Base-by-base conservation (phyloP, 108 stramenopile species). In the Poteriospumella lacustris region DNA sequence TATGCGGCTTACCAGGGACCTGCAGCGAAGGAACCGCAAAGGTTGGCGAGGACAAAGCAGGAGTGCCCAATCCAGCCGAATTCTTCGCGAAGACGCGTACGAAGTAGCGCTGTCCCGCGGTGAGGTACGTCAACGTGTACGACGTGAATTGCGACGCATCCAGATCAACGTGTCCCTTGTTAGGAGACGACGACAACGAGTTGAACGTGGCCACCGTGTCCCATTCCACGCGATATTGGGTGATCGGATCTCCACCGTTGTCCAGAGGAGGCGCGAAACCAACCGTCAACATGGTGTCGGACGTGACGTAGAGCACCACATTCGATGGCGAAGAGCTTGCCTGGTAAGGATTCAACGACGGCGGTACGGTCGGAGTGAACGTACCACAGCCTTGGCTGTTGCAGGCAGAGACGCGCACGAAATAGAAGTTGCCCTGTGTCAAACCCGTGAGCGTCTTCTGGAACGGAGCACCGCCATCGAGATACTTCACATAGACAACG, bases 401-500 rank as follows among this genome's bases (percentile, higher is more conserved):
- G 70, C 43, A 58, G 36, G 93, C 93, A 19, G 60, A 83, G 5
- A 94, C 91, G 47, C 91, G 84, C 0, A 94, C 91, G 68, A 82
- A 92, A 82, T 92, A 92, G 38, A 72, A 67, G 31, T 44, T 59
- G 1, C 93, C 93, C 43, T 81, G 85, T 15, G 60, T 68, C 19
- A 93, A 79, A 64, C 85, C 87, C 26, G 87, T 76, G 56, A 93
- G 84, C 31, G 79, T 85, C 81, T 87, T 87, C 75, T 77, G 82
- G 78, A 91, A 93, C 2, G 93, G 93, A 38, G 90, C 89, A 1
- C 93, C 93, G 1, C 89, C 89, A 12, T 79, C 82, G 28, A 93
- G 78, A 56, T 89, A 87, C 31, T 68, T 80, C 1, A 90, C 69
- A 0, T 81, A 68, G 1, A 85, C 76, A 31, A 15, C 58, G 29